Evolutionary conservation across 1,284 basidiomycete genomes (phyloP), one percentile per base, ranked within the genome.

Genomic region (Pseudozyma flocculosa): DNA sequence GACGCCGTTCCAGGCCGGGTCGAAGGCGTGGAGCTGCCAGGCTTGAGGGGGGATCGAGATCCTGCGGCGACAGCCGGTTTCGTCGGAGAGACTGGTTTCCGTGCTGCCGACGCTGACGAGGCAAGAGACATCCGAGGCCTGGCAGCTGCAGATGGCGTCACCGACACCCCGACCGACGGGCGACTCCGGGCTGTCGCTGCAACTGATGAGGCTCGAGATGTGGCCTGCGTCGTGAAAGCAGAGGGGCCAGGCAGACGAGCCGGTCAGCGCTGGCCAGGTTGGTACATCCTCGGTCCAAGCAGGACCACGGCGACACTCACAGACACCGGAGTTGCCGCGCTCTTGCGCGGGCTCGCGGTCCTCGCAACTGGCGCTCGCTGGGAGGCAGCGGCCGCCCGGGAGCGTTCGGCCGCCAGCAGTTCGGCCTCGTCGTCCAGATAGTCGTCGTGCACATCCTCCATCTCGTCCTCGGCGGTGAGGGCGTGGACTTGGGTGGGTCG

Each of bases 401-500:
- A n/a, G n/a, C 15, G 8, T 37, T 37, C 17, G 36, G 36, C 36
- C 36, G 36, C 36, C 14, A 37, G 36, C 36, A 15, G 14, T 14
- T 37, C 17, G 17, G 36, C 36, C 36, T 37, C 43, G 9, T 48
- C 32, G 10, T 48, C 67, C 21, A 42, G 29, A 43, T 26, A 52
- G 44, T 57, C 67, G 21, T 70, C 60, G 44, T 56, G 61, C 45
- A 66, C 26, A 45, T 37, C 52, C 38, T 72, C 59, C 42, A 57
- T 53, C 45, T 63, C 59, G 24, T 61, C 51, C 8, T 62, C 54
- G 9, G 62, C 54, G 3, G 58, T 54, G 2, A 86, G 76, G 2
- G 85, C 74, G 72, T 86, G 89, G 55, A 97, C 89, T 78, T 93
- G 90, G 74, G 87, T 88, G 0, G 89, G 86, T 21, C 92, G 83